Evolutionary conservation across 2,329 filamentous ascomycete species (phyloP).

Genomic region (Cordyceps javanica): DNA sequence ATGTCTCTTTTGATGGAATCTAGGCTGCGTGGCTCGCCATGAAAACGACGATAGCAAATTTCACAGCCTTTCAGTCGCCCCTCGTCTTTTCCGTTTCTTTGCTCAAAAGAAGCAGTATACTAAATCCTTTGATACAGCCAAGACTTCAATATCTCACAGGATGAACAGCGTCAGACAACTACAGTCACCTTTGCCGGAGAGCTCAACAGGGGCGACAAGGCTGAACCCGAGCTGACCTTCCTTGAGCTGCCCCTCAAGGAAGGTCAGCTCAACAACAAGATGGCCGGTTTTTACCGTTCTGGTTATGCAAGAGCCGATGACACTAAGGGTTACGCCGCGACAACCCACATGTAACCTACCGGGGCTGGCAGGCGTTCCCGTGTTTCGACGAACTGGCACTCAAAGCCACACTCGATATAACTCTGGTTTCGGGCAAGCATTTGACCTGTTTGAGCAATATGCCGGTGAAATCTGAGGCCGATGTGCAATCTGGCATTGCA

Average conservation of each 20-base stretch:
- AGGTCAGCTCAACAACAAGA: constrained; percentile 83
- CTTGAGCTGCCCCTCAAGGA: too few species aligned
- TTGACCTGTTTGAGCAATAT: constrained; percentile 91
- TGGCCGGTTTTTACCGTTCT: constrained; percentile 96
- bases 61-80: background rate
- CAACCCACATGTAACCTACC: constrained; percentile 94
- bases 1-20: background rate
- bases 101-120: background rate
- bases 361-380: constrained; percentile 88
- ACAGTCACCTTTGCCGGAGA: constrained; percentile 71
- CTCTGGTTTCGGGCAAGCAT: constrained; percentile 82
- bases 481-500: constrained; percentile 48
- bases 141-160: constrained; percentile 57
- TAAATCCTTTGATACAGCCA: constrained; percentile 9
- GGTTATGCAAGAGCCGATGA: constrained; percentile 84
- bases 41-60: too few species aligned
- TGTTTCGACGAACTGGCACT: constrained; percentile 95
- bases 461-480: constrained; percentile 78
- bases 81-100: too few species aligned
- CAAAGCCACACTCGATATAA: constrained; percentile 89
- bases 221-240: constrained; percentile 56
- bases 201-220: constrained; percentile 68
- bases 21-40: background rate
- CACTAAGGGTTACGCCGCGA: constrained; percentile 74
- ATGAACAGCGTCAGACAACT: constrained; percentile 74